Base-by-base conservation (phyloP, 805 yeast species). In the Saturnispora besseyi region DNA sequence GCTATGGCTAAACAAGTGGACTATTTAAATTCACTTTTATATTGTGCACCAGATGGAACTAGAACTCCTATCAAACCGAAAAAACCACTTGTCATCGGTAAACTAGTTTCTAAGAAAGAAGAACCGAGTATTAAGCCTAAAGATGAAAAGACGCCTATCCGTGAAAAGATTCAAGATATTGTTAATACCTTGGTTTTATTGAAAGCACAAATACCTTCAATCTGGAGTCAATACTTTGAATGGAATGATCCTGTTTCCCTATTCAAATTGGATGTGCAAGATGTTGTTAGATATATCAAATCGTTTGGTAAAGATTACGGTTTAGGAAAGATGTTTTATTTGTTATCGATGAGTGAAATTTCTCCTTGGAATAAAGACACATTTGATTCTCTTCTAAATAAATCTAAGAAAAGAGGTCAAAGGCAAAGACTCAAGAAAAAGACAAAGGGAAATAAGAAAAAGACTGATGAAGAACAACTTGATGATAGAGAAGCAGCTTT, bases 191-290 rank as follows among this genome's bases (percentile, higher is more conserved):
- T 90, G 82, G 78, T 89, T 3, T 67, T 83, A 13, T 78, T 91
- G 13, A 75, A 78, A 37, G 77, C 82, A 22, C 73, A 75, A 1
- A 79, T 80, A 5, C 70, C 77, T 34, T 67, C 75, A 30, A 87
- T 89, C 1, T 90, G 96, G 96, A 71, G 74, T 36, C 59, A 82
- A 10, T 79, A 78, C 58, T 76, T 88, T 51, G 93, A 89, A 55
- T 84, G 91, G 84, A 30, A 42, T 26, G 96, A 89, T 62, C 74
- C 73, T 7, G 61, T 61, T 5, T 65, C 71, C 4, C 62, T 88
- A 5, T 64, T 69, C 9, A 73, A 74, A 2, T 61, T 84, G 44
- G 82, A 81, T 46, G 59, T 70, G 15, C 64, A 63, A 9, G 61
- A 72, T 4, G 55, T 87, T 2, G 56, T 72, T n/a, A 72, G 67